These are phyloP conservation scores for Termitomyces sp. DNA, from an alignment of 768 basidiomycete species.

Conservation along the genomic window DNA sequence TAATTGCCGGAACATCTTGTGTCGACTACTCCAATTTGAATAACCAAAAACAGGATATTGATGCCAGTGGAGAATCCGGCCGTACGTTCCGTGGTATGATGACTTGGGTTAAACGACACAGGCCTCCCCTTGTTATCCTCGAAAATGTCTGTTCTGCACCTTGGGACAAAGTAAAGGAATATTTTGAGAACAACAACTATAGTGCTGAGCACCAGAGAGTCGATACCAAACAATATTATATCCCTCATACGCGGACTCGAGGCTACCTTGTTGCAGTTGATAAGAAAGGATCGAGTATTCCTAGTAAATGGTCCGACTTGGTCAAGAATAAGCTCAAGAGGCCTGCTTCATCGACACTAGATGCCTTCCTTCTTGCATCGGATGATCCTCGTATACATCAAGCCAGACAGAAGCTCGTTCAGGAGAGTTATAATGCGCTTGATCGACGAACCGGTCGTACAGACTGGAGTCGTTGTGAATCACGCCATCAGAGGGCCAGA, in stretches of 20 bases:
- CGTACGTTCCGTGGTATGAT: conserved; percentile 94
- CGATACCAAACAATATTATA: conserved; percentile 88
- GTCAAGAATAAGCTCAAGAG: conserved; percentile 63
- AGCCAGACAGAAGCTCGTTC: conserved; percentile 79
- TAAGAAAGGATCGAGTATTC: conserved; percentile 51
- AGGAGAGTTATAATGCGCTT: conserved; percentile 54
- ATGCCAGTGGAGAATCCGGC: conserved; percentile 88
- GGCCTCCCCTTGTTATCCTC: conserved; percentile 86
- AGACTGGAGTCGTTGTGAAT: conserved; percentile 92
- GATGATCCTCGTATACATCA: conserved; percentile 91
- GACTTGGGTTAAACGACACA: conserved; percentile 81
- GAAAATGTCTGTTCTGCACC: conserved; percentile 94
- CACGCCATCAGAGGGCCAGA: conserved; percentile 83
- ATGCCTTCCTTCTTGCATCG: conserved; percentile 85
- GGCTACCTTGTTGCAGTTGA: conserved; percentile 83
- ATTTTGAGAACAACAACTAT: conserved; percentile 74
- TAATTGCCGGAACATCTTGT: conserved; percentile 93
- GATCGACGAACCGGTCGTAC: conserved; percentile 69
- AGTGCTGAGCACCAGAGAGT: conserved; percentile 64
- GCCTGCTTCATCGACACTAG: conserved; percentile 83
- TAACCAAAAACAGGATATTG: conserved; percentile 85
- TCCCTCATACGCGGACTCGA: conserved; percentile 90
- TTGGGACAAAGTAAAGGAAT: conserved; percentile 69
- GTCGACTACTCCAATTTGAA: conserved; percentile 98
- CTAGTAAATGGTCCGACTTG: conserved; percentile 61